Evolutionary conservation across 495 filamentous ascomycete species (phyloP), one percentile per base, ranked within the genome.

Genomic region (Glonium stellatum): DNA sequence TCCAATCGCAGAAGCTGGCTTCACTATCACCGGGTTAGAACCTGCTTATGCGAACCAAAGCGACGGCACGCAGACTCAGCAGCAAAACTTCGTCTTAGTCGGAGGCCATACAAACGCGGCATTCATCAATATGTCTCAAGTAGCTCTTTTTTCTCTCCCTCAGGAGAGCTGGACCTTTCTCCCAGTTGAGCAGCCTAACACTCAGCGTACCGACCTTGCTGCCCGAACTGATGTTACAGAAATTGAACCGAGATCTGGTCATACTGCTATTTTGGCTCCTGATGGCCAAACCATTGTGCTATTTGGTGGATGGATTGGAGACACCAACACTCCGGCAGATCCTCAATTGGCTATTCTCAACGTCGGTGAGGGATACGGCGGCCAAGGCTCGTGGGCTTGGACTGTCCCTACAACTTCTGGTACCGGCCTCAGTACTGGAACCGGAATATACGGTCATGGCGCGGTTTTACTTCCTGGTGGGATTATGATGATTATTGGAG

Each of bases 101-200:
- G 92, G 92, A 12, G 92, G 92, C 0, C 89, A 97, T 69, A 96
- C 91, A 0, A 76, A 82, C 62, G 66, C 76, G 13, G 92, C 90
- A 0, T 97, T 96, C 64, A 83, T 96, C 69, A 95, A 96, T 69
- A 96, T 95, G 87, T 90, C 87, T 35, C 87, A 90, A 59, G 81
- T 92, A 9, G 92, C 92, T 0, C 74, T 97, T 1, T 96, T 91
- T 76, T 89, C 82, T 25, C 76, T 95, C 18, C 92, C 92, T 4
- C 85, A 95, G 63, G 84, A 88, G 63, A 87, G 80, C 57, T 97
- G 92, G 92, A 83, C 78, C 41, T 96, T 93, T 69, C 73, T 92
- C 5, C 77, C 78, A 0, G 82, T 92, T 12, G 74, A 75, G 4
- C 75, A 80, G 13, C 75, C 80, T 0, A 50, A 72, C 6, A 60